Conservation (phyloP, 2,329 filamentous ascomycete genomes). For the Phialophora macrospora region DNA sequence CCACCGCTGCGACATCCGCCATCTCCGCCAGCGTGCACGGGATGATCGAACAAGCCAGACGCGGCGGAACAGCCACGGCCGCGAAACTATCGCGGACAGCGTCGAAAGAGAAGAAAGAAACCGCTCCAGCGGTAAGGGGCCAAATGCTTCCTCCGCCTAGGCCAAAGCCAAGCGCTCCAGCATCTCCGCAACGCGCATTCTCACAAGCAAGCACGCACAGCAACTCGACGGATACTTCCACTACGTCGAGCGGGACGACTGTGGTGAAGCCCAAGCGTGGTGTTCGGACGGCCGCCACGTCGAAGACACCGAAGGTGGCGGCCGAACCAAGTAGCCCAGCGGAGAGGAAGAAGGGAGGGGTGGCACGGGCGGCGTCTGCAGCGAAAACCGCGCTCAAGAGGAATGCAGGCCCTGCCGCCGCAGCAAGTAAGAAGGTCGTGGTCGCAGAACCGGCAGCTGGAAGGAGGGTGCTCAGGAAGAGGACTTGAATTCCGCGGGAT, state of each 20-base stretch:
- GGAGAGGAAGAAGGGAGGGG: conserved; percentile 30
- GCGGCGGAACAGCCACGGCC: conserved; percentile 33
- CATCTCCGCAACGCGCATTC: conserved; percentile 33
- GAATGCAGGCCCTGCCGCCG: conserved; percentile 36
- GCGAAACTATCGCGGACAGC: conserved; percentile 35
- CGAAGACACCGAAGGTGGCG: conserved; percentile 20
- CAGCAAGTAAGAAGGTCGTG: conserved; percentile 44
- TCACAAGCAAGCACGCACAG: conserved; percentile 35
- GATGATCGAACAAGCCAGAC: conserved; percentile 37
- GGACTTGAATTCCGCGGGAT: neutral
- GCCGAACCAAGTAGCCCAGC: conserved; percentile 14
- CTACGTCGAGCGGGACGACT: conserved; percentile 32
- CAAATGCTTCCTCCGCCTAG: conserved; percentile 39
- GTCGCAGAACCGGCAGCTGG: conserved; percentile 44
- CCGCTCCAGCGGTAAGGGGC: conserved; percentile 19
- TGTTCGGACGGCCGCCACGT: conserved; percentile 25
- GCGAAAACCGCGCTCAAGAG: conserved; percentile 39
- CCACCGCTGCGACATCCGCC: conserved; percentile 40
- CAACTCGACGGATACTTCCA: conserved; percentile 32
- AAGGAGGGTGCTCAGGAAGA: conserved; percentile 49
- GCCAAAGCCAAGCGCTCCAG: conserved; percentile 21
- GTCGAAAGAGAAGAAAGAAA: conserved; percentile 38
- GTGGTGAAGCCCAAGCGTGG: conserved; percentile 36
- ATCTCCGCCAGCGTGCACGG: conserved; percentile 37
- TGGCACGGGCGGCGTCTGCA: conserved; percentile 27